Evolutionary conservation across 768 basidiomycete species (phyloP).

Genomic region (Boletus reticuloceps): DNA sequence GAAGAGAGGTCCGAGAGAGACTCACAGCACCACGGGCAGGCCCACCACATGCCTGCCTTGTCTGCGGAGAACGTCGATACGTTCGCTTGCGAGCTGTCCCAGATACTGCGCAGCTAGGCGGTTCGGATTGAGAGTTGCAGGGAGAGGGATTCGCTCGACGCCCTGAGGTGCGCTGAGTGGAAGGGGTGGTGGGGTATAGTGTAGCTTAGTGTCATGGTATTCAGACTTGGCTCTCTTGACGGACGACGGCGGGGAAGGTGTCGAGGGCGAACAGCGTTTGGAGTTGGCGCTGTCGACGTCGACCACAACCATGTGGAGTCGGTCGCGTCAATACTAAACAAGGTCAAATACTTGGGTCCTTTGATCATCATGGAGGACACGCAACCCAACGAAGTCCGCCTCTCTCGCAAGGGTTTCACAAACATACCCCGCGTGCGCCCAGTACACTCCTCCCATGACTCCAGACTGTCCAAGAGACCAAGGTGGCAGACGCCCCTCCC

Average conservation of each 20-base stretch:
- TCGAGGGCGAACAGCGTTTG: conserved; percentile 13
- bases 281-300: not conserved
- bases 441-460: not conserved
- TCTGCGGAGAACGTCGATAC: conserved; percentile 12
- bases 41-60: conserved; percentile 26
- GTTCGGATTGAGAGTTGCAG: conserved; percentile 7
- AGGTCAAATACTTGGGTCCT: conserved; percentile 13
- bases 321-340: conserved; percentile 15
- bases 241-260: not conserved
- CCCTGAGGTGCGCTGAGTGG: conserved; percentile 22
- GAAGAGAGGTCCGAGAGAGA: not conserved
- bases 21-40: conserved; percentile 27
- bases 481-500: not conserved
- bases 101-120: conserved; percentile 11
- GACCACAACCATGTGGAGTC: not conserved
- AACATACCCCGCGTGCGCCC: conserved; percentile 28
- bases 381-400: conserved; percentile 40
- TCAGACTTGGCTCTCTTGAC: conserved; percentile 26
- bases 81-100: conserved; percentile 15
- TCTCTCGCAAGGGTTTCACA: conserved; percentile 32
- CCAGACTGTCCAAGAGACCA: not conserved
- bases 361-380: conserved; percentile 33
- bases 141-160: conserved; percentile 27
- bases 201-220: not conserved
- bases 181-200: conserved; percentile 11